These are phyloP conservation scores for Penicillium occitanis DNA, from an alignment of 2,329 filamentous ascomycete species.

Conservation along the genomic window DNA sequence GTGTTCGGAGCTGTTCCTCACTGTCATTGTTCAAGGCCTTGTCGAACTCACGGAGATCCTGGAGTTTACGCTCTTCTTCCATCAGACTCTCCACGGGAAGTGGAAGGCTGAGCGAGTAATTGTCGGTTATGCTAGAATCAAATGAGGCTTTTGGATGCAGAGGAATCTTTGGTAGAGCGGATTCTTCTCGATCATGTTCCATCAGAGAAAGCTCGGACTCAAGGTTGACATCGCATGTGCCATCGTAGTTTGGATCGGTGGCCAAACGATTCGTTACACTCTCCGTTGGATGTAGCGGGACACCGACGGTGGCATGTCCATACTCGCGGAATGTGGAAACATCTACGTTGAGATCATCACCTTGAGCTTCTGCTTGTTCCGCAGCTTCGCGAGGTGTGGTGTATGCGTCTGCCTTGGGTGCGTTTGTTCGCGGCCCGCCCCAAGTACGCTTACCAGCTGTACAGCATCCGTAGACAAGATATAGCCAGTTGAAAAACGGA, in stretches of 20 bases:
- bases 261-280: slow-evolving; percentile 62
- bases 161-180: slow-evolving; percentile 48
- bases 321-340: slow-evolving; percentile 72
- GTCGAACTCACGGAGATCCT: slow-evolving; percentile 1
- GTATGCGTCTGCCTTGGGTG: slow-evolving; percentile 71
- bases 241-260: slow-evolving; percentile 58
- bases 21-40: slow-evolving; percentile 6
- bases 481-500: slow-evolving; percentile 97
- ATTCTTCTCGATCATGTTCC: slow-evolving; percentile 48
- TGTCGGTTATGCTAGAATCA: slow-evolving; percentile 63
- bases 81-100: slow-evolving; percentile 73
- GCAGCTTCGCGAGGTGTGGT: slow-evolving; percentile 82
- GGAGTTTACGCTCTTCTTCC: slow-evolving; percentile 71
- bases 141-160: slow-evolving; percentile 62
- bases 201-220: slow-evolving; percentile 63
- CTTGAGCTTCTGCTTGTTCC: slow-evolving; percentile 71
- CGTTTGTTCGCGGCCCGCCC: slow-evolving; percentile 90
- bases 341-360: slow-evolving; percentile 86
- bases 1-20: not conserved
- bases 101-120: slow-evolving; percentile 65
- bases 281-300: slow-evolving; percentile 71
- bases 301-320: slow-evolving; percentile 43
- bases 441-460: slow-evolving; percentile 92
- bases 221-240: slow-evolving; percentile 68
- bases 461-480: slow-evolving; percentile 96